phyloP scores from a whole-genome alignment of 768 basidiomycete species.

The Baorangia bicolor region DNA sequence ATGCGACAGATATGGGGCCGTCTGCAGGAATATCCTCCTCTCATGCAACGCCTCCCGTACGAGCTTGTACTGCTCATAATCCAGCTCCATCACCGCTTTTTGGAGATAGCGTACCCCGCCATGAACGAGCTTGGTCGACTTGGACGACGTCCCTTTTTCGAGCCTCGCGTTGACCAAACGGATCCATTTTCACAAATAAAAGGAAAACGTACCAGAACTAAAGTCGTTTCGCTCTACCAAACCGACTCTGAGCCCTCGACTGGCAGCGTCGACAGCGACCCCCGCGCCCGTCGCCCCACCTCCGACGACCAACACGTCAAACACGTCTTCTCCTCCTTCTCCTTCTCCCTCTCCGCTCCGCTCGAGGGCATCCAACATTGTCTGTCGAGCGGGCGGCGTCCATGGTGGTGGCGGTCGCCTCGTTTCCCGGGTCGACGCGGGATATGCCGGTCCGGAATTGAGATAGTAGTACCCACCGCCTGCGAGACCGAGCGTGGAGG shows the following conservation, averaged over 20 bases:
- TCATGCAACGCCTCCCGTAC: constrained; percentile 95
- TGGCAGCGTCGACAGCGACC: constrained; percentile 94
- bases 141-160: constrained; percentile 67
- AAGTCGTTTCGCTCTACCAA: constrained; percentile 95
- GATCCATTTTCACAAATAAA: no score
- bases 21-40: constrained; percentile 89
- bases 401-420: constrained; percentile 76
- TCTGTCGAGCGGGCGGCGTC: constrained; percentile 69
- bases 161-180: no score
- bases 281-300: constrained; percentile 97
- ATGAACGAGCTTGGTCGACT: constrained; percentile 97
- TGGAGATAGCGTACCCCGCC: constrained; percentile 97
- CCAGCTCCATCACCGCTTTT: constrained; percentile 92
- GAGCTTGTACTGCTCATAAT: constrained; percentile 96
- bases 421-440: constrained; percentile 58
- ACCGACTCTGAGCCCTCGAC: constrained; percentile 87
- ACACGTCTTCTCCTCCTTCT: constrained; percentile 53
- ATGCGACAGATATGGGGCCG: constrained; percentile 86
- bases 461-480: constrained; percentile 70
- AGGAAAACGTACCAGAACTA: constrained; percentile 60
- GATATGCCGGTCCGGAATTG: constrained; percentile 71
- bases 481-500: constrained; percentile 50
- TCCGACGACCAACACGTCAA: constrained; percentile 84
- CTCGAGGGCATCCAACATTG: constrained; percentile 58
- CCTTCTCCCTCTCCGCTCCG: constrained; percentile 38